Base-by-base conservation (phyloP, 306 rosid species). In the Acmispon strigosus region DNA sequence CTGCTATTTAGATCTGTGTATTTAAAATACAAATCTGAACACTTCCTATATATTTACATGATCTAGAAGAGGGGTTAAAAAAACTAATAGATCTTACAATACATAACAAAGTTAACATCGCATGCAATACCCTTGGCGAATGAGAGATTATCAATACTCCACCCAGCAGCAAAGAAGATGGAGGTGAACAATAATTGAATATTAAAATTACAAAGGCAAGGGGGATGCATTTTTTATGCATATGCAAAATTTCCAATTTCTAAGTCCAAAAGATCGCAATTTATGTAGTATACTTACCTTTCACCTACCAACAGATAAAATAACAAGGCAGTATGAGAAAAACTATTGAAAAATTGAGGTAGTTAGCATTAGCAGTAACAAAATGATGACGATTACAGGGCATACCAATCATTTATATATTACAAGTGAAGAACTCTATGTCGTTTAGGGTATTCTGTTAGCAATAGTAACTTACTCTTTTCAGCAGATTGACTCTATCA, bases 401-500 rank as follows among this genome's bases (percentile, higher is more conserved):
- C 9, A 41, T 10, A 36, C 24, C 15, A 8, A 14, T 17, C 19
- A 47, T 53, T 17, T 63, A 67, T 54, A 3, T 48, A 39, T 0
- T 5, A 32, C 8, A 15, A 13, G 41, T 15, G 48, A 18, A 44
- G 22, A 65, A 57, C 20, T 18, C 42, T 14, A 32, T 12, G 16
- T 3, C 34, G n/a, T 57, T 41, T 45, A 78, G 57, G 65, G 66
- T 37, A 51, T 54, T 36, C 47, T 64, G 71, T 58, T 41, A 48
- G 54, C 55, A 76, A 47, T 45, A 20, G 56, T 52, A 57, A 58
- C 87, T 80, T 83, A 90, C 98, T 80, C 96, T 86, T 79, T 93
- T 93, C 81, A 93, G 86, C 75, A 93, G 78, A 84, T 47, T 87
- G 85, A 90, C 98, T 78, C 96, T 87, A 66, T 90, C 98, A 76